Conservation (phyloP, 345 rosid genomes). For the Hirschfeldia incana region DNA sequence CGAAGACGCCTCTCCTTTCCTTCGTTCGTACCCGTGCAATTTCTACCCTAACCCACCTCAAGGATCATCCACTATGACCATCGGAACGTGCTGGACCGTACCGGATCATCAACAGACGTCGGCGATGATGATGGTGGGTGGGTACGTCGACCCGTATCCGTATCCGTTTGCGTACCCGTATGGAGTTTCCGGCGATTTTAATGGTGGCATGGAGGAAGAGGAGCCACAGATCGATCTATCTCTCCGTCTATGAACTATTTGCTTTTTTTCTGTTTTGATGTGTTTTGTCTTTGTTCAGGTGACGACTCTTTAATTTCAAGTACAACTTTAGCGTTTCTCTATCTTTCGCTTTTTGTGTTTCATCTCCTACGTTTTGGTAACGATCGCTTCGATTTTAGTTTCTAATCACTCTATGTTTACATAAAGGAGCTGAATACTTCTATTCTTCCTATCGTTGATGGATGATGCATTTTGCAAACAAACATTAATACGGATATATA, state of each 20-base stretch:
- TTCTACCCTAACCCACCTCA: conserved; percentile 17
- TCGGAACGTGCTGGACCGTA: neutral
- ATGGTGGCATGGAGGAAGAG: conserved; percentile 21
- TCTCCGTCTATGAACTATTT: conserved; percentile 32
- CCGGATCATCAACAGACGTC: neutral
- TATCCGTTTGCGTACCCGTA: conserved; percentile 26
- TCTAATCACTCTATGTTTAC: neutral
- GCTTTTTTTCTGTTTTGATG: neutral
- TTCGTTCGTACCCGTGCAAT: conserved; percentile 25
- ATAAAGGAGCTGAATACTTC: neutral
- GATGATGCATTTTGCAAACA: neutral
- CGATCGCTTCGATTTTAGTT: neutral
- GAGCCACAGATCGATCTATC: conserved; percentile 37
- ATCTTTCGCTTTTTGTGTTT: conserved; percentile 3
- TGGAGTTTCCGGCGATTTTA: neutral
- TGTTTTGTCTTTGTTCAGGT: neutral
- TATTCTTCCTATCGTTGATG: neutral
- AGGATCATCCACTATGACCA: neutral
- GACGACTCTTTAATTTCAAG: conserved; percentile 11
- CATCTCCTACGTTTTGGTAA: conserved; percentile 3
- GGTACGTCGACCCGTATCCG: conserved; percentile 10
- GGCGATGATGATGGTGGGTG: conserved; percentile 1
- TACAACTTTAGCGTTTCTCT: conserved; percentile 12
- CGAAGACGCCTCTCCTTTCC: neutral
- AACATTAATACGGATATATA: neutral